Conservation (phyloP, 768 basidiomycete species). For the Kwoniella shandongensis region DNA sequence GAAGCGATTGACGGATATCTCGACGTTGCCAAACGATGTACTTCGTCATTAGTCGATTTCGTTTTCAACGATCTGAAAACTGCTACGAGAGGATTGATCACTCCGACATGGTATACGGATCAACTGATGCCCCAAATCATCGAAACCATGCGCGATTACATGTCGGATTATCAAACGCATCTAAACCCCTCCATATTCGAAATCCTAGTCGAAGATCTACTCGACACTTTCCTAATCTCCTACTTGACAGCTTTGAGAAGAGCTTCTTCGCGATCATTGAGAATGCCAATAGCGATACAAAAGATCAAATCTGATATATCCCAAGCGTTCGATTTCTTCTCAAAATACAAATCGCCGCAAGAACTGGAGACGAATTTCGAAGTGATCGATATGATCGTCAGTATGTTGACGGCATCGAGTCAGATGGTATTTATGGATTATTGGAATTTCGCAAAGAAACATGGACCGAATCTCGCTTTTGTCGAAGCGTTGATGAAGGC, state of each 20-base stretch:
- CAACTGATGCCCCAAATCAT: slow-evolving; percentile 82
- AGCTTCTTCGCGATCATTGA: slow-evolving; percentile 67
- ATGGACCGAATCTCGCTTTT: slow-evolving; percentile 88
- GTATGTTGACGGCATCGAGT: slow-evolving; percentile 79
- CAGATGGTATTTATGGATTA: slow-evolving; percentile 89
- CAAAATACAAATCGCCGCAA: slow-evolving; percentile 68
- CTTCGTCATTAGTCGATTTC: slow-evolving; percentile 86
- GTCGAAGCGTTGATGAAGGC: slow-evolving; percentile 87
- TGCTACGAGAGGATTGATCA: slow-evolving; percentile 80
- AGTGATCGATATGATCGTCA: slow-evolving; percentile 77
- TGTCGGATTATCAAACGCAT: slow-evolving; percentile 87
- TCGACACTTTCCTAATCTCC: slow-evolving; percentile 82
- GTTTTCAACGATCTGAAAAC: slow-evolving; percentile 92
- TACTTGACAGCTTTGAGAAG: slow-evolving; percentile 86
- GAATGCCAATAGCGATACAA: slow-evolving; percentile 79
- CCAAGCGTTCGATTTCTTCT: slow-evolving; percentile 77
- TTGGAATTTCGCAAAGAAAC: slow-evolving; percentile 86
- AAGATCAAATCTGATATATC: slow-evolving; percentile 79
- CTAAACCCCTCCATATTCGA: slow-evolving; percentile 89
- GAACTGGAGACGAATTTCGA: slow-evolving; percentile 83
- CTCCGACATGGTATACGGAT: slow-evolving; percentile 75
- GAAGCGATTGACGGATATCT: slow-evolving; percentile 97
- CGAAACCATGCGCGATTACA: slow-evolving; percentile 95
- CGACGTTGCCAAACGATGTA: slow-evolving; percentile 97
- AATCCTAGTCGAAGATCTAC: slow-evolving; percentile 84